These are phyloP conservation scores for Lagenaria siceraria DNA, from an alignment of 306 rosid species.

Conservation along the genomic window DNA sequence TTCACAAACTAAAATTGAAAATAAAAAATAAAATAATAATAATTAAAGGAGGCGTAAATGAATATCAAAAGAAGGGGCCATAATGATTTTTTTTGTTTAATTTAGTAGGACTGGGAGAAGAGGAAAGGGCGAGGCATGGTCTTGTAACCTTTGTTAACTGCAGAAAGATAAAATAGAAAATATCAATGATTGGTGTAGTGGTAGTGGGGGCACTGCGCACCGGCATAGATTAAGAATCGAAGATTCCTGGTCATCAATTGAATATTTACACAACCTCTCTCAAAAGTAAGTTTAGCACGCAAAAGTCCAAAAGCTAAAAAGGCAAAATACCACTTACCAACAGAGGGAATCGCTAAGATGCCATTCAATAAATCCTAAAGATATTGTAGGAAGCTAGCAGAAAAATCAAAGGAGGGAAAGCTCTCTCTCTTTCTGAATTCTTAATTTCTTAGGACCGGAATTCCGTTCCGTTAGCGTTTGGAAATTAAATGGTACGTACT, in stretches of 20 bases:
- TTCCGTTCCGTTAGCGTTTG: neutral
- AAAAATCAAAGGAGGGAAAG: neutral
- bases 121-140: too few relatives aligned
- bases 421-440: neutral
- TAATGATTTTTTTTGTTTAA: too few relatives aligned
- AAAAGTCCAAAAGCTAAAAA: neutral
- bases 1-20: too few relatives aligned
- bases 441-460: neutral
- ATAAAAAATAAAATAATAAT: too few relatives aligned
- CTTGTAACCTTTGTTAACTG: too few relatives aligned
- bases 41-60: too few relatives aligned
- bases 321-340: neutral
- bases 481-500: too few relatives aligned
- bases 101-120: too few relatives aligned
- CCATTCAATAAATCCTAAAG: neutral
- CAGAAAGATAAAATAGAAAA: too few relatives aligned
- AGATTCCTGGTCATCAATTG: constrained; percentile 3
- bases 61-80: too few relatives aligned
- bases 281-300: neutral
- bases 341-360: neutral
- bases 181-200: too few relatives aligned
- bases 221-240: neutral
- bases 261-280: neutral
- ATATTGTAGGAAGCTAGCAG: neutral
- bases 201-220: neutral